Evolutionary conservation across 192 early-diverging fungal genomes (phyloP).

Genomic region (Umbelopsis sp.): DNA sequence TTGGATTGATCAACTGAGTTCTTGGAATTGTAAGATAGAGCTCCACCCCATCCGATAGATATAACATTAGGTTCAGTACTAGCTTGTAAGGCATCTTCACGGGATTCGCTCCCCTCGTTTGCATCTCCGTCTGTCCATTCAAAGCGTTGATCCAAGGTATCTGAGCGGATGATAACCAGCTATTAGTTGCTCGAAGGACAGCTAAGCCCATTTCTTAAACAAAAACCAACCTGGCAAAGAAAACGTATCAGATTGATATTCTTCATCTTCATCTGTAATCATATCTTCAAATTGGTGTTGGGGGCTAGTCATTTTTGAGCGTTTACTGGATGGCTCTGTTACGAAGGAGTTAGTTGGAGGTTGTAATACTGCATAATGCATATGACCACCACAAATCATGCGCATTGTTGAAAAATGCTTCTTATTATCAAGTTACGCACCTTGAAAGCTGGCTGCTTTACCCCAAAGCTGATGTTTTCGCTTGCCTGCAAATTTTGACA

Average conservation of each 20-base stretch:
- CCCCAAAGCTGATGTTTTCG: not conserved
- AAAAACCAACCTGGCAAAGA: not conserved
- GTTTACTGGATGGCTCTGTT: not conserved
- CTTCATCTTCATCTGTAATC: not conserved
- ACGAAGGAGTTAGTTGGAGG: not conserved
- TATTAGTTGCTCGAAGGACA: too few species aligned
- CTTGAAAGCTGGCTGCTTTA: not conserved
- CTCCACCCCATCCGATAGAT: not conserved
- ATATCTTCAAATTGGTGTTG: constrained; percentile 13
- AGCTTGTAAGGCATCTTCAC: not conserved
- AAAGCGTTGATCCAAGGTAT: constrained; percentile 11
- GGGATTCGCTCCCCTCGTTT: not conserved
- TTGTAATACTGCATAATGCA: not conserved
- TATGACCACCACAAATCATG: not conserved
- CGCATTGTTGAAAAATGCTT: not conserved
- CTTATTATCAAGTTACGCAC: not conserved
- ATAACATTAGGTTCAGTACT: not conserved
- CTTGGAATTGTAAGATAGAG: not conserved
- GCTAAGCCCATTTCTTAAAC: not conserved
- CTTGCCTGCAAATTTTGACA: not conserved
- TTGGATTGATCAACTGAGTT: not conserved
- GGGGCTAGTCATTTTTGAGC: not conserved
- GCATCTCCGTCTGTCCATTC: constrained; percentile 11
- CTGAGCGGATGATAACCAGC: not conserved
- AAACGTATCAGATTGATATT: not conserved